These are phyloP conservation scores for Plasmopara viticola DNA, from an alignment of 352 stramenopile genomes.

Conservation along the genomic window DNA sequence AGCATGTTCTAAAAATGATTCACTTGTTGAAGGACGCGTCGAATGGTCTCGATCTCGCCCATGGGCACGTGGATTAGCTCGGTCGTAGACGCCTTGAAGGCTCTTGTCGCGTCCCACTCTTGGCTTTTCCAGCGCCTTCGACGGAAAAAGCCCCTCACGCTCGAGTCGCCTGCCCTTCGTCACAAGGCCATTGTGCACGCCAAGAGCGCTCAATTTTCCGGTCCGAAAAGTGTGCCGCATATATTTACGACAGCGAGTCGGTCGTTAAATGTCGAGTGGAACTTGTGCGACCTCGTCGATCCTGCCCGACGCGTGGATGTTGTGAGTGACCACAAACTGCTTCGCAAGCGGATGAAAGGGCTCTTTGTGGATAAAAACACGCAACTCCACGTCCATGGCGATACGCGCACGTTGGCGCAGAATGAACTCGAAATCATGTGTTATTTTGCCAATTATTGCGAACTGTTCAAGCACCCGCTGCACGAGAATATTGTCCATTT, in stretches of 20 bases:
- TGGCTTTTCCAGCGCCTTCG: slow-evolving; percentile 10
- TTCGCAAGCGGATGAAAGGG: slow-evolving; percentile 41
- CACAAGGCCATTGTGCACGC: slow-evolving; percentile 23
- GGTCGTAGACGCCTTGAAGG: not conserved
- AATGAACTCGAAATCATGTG: slow-evolving; percentile 63
- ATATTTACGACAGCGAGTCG: slow-evolving; percentile 40
- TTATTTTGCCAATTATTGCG: slow-evolving; percentile 40
- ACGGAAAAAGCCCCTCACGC: slow-evolving; percentile 18
- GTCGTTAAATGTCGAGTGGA: slow-evolving; percentile 57
- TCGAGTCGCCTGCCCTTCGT: slow-evolving; percentile 10
- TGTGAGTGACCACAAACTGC: slow-evolving; percentile 41
- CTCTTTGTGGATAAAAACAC: slow-evolving; percentile 55
- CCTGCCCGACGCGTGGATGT: slow-evolving; percentile 48
- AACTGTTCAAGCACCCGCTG: slow-evolving; percentile 28
- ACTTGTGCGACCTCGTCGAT: slow-evolving; percentile 54
- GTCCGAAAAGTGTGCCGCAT: slow-evolving; percentile 20
- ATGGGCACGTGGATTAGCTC: not conserved
- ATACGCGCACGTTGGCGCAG: slow-evolving; percentile 30
- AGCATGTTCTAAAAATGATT: not conserved
- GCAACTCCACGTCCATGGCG: slow-evolving; percentile 30
- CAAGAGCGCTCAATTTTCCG: slow-evolving; percentile 9
- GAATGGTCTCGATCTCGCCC: not conserved
- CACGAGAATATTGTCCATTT: slow-evolving; percentile 53
- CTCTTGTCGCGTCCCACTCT: not conserved
- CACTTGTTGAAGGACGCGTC: not conserved